Evolutionary conservation across 208 protist species (phyloP).

Genomic region (Leishmania guyanensis): DNA sequence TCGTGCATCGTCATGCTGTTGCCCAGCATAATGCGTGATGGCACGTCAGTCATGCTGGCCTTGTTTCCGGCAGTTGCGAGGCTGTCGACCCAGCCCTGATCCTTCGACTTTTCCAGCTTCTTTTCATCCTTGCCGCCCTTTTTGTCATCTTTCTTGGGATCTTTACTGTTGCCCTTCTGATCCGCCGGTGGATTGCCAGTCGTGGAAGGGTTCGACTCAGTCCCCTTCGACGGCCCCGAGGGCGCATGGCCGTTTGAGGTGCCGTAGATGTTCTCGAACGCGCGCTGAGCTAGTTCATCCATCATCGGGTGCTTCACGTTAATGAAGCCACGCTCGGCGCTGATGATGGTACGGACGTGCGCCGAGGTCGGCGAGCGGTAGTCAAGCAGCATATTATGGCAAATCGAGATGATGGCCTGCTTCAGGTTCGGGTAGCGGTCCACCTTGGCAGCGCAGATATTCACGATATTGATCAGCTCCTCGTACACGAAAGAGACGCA

Average conservation of each 20-base stretch:
- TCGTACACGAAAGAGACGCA: slow-evolving; percentile 97
- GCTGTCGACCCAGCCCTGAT: slow-evolving; percentile 48
- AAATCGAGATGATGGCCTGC: slow-evolving; percentile 83
- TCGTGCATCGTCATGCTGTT: slow-evolving; percentile 75
- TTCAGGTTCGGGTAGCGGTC: slow-evolving; percentile 93
- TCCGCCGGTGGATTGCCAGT: slow-evolving; percentile 2
- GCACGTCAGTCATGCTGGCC: slow-evolving; percentile 76
- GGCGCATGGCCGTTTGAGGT: slow-evolving; percentile 8
- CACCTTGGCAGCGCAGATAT: slow-evolving; percentile 72
- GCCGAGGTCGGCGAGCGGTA: slow-evolving; percentile 75
- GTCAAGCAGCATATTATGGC: slow-evolving; percentile 81
- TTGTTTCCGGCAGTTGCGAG: slow-evolving; percentile 26
- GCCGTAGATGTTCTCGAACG: slow-evolving; percentile 84
- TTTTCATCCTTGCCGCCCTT: slow-evolving; percentile 39
- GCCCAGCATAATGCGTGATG: slow-evolving; percentile 77
- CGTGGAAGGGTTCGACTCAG: slow-evolving; percentile 8
- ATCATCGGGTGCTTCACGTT: slow-evolving; percentile 95
- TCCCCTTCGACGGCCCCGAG: slow-evolving; percentile 9
- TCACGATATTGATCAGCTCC: slow-evolving; percentile 94
- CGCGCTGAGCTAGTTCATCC: slow-evolving; percentile 76
- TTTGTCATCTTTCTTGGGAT: slow-evolving; percentile 38
- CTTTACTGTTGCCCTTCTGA: slow-evolving; percentile 15
- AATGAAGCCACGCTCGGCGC: slow-evolving; percentile 96
- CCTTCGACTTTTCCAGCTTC: slow-evolving; percentile 58
- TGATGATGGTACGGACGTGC: slow-evolving; percentile 95